Evolutionary conservation across 2,329 filamentous ascomycete genomes (phyloP).

Genomic region (Albophoma yamanashiensis): DNA sequence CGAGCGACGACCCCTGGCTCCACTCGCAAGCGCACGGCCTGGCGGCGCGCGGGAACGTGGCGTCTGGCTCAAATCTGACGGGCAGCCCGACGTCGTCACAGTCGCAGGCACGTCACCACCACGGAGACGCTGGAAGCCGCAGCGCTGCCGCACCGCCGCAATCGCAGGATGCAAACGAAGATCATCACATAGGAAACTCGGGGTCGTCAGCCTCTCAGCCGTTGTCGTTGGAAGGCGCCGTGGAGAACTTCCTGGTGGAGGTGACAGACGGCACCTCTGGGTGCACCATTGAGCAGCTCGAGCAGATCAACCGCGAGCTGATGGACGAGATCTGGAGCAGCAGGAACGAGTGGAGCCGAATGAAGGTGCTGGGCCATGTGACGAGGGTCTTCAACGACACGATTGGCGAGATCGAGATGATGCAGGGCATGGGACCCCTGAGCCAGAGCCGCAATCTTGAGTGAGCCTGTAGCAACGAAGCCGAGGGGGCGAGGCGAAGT

Average conservation of each 20-base stretch:
- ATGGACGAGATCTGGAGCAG: constrained; percentile 85
- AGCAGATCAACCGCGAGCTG: constrained; percentile 81
- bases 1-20: constrained; percentile 43
- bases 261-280: constrained; percentile 61
- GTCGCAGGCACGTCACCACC: constrained; percentile 11
- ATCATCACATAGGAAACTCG: constrained; percentile 13
- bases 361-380: constrained; percentile 55
- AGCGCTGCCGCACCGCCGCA: constrained; percentile 21
- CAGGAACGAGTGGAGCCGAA: constrained; percentile 74
- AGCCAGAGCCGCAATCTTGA: constrained; percentile 24
- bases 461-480: constrained; percentile 2
- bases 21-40: constrained; percentile 48
- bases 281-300: constrained; percentile 83
- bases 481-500: constrained; percentile 2
- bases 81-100: constrained; percentile 30
- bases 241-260: constrained; percentile 48
- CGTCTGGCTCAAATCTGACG: constrained; percentile 12
- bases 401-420: constrained; percentile 54
- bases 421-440: constrained; percentile 31
- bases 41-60: constrained; percentile 25
- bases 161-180: constrained; percentile 20
- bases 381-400: constrained; percentile 65
- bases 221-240: constrained; percentile 33
- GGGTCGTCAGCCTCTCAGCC: constrained; percentile 32
- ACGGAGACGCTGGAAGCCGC: constrained; percentile 17